phyloP scores from a whole-genome alignment of 2,329 filamentous ascomycete species.

The Cordyceps tenuipes region DNA sequence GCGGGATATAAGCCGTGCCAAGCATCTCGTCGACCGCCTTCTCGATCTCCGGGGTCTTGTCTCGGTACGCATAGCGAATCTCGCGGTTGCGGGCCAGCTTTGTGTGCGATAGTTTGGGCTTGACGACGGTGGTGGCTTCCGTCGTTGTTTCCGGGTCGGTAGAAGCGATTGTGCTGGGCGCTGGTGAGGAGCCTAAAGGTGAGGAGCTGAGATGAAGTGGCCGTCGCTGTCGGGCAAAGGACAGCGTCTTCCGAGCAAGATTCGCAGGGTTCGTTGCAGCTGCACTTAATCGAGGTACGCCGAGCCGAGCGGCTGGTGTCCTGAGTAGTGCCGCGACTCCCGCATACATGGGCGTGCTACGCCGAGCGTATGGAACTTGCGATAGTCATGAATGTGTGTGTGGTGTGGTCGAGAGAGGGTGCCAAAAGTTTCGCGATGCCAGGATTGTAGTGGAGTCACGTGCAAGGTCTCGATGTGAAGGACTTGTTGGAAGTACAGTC shows the following conservation, averaged over 20 bases:
- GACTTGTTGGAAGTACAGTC: neutral
- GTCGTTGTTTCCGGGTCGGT: neutral
- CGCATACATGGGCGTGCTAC: constrained; percentile 10
- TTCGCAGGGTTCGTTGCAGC: neutral
- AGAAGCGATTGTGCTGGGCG: neutral
- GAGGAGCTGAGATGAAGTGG: neutral
- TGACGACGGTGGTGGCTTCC: neutral
- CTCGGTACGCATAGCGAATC: neutral
- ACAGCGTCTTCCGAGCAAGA: neutral
- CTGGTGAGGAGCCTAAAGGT: neutral
- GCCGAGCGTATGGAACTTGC: neutral
- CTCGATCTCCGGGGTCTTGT: constrained; percentile 5
- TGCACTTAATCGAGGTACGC: neutral
- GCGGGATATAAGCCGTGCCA: constrained; percentile 1
- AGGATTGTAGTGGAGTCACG: neutral
- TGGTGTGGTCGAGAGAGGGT: neutral
- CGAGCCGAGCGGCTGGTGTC: neutral
- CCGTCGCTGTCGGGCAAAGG: neutral
- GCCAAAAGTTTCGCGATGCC: neutral
- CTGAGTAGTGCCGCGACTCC: constrained; percentile 6
- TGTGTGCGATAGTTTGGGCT: neutral
- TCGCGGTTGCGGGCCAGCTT: constrained; percentile 2
- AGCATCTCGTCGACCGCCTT: neutral
- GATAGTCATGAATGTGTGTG: neutral
- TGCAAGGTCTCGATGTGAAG: neutral